Evolutionary conservation across 1,139 yeast species (phyloP).

Genomic region (Pichia terricola): DNA sequence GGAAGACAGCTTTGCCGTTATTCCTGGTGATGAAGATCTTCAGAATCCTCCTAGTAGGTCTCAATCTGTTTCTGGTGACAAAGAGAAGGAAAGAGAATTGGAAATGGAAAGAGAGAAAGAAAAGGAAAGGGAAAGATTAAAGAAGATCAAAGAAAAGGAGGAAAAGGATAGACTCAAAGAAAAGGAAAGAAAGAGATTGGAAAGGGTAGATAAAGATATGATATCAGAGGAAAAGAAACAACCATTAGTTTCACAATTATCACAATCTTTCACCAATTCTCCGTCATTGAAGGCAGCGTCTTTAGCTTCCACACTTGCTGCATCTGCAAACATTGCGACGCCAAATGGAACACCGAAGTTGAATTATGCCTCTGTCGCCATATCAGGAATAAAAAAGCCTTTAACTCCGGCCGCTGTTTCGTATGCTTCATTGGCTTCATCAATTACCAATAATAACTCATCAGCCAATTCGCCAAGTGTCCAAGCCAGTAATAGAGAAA

Average conservation of each 20-base stretch:
- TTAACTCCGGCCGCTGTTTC: constrained; percentile 8
- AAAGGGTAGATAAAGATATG: neutral
- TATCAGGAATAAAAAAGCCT: constrained; percentile 14
- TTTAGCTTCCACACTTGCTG: constrained; percentile 7
- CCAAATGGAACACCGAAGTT: constrained; percentile 25
- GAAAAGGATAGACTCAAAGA: neutral
- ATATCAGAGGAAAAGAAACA: neutral
- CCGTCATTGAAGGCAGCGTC: constrained; percentile 12
- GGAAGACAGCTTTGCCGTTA: constrained; percentile 40
- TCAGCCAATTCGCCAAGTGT: neutral
- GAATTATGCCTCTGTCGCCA: constrained; percentile 26
- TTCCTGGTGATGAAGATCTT: constrained; percentile 33
- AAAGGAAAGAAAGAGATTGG: neutral
- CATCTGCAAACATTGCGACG: constrained; percentile 19
- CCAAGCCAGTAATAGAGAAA: neutral
- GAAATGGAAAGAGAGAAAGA: constrained; percentile 11
- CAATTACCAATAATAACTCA: constrained; percentile 1
- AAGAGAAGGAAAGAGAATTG: constrained; percentile 11
- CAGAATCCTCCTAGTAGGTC: constrained; percentile 2
- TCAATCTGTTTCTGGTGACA: constrained; percentile 7
- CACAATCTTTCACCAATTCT: constrained; percentile 10
- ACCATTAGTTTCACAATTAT: constrained; percentile 11
- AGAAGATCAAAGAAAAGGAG: neutral
- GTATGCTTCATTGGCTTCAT: constrained; percentile 7
- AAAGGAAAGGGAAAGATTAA: constrained; percentile 4